Evolutionary conservation across 73 alveolate genomes (phyloP), one percentile per base, ranked within the genome.

Genomic region (Tetrahymena malaccensis): DNA sequence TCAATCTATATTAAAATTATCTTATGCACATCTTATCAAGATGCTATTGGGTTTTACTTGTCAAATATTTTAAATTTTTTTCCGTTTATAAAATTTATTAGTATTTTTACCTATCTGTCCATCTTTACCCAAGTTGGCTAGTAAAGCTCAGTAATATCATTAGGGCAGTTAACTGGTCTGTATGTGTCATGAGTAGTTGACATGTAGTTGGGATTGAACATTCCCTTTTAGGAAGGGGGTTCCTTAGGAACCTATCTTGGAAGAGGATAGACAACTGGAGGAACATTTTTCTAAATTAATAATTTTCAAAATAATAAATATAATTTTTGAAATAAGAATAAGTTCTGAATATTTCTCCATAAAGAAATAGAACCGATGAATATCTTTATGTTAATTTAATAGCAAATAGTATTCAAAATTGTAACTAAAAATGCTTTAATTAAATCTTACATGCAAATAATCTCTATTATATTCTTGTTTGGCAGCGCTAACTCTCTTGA

Each of bases 91-190:
- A n/a, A n/a, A n/a, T n/a, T n/a, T 50, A 50, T 50, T 21, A 50
- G 95, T 70, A 25, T 27, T 70, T 70, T 70, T 70, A 70, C 89
- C 89, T 98, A 96, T 94, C 98, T 98, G 95, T 98, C 99, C 95
- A 98, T 96, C 96, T 98, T 98, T 25, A 97, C 99, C 97, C 96
- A 98, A 83, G 98, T 98, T 34, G 99, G 99, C 96, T 98, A 99
- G 96, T 93, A 98, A 85, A 97, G 98, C 96, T 96, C 98, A 38
- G 96, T 95, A 27, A 97, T 89, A 94, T 98, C 99, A 27, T 85
- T 96, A 31, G 95, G 43, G 40, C 55, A 94, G 95, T 94, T 94
- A 55, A 85, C 37, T n/a, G 97, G 98, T 16, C 93, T 43, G 93
- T 96, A 97, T 84, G 95, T 94, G 22, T 96, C 96, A 56, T 96